A percentile compares a stretch with the other conserved stretches of the same genome.
These are phyloP conservation scores for Boeremia exigua DNA, from an alignment of 2,329 filamentous ascomycete species.

Conservation along the genomic window DNA sequence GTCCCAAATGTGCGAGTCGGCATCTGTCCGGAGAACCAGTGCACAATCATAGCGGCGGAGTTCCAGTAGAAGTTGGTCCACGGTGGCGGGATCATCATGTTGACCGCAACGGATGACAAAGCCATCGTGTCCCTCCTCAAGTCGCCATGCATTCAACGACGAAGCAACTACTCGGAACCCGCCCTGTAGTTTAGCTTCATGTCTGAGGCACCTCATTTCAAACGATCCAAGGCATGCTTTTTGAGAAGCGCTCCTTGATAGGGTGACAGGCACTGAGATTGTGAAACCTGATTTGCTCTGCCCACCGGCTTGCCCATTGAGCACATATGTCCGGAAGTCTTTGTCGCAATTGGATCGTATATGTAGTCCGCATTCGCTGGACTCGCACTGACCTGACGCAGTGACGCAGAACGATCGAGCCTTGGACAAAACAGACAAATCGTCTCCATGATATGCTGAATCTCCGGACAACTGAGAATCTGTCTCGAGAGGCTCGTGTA, in stretches of 20 bases:
- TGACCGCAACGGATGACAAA: neutral
- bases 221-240: neutral
- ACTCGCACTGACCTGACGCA: neutral
- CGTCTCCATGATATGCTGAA: neutral
- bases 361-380: neutral
- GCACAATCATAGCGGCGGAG: neutral
- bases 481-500: neutral
- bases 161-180: neutral
- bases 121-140: neutral
- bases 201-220: neutral
- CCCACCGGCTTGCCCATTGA: neutral
- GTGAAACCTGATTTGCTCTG: neutral
- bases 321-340: neutral
- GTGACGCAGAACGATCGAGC: neutral
- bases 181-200: neutral
- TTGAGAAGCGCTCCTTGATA: neutral
- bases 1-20: neutral
- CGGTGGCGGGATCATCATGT: neutral
- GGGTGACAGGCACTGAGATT: neutral
- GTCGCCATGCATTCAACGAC: neutral
- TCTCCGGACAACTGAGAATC: neutral
- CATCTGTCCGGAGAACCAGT: neutral
- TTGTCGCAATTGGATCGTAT: neutral
- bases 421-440: neutral
- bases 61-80: neutral